phyloP scores from a whole-genome alignment of 371 early-diverging fungal species.

The Mortierella sp. region DNA sequence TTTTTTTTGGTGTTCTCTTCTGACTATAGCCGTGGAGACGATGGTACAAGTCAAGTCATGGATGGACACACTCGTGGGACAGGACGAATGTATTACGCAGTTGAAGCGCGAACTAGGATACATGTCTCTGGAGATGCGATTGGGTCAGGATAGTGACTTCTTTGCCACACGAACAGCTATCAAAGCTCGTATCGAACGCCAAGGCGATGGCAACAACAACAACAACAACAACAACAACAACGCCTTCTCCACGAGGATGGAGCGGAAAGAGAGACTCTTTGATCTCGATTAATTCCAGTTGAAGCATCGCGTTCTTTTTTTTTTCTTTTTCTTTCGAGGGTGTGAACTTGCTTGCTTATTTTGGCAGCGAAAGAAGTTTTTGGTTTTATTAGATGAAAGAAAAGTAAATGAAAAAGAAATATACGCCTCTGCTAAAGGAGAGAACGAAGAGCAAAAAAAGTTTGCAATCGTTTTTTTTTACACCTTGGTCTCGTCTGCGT shows the following conservation, averaged over 20 bases:
- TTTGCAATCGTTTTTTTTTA: background rate
- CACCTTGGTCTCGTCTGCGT: conserved; percentile 11
- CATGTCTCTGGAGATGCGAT: conserved; percentile 4
- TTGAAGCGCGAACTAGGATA: background rate
- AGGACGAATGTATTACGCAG: background rate
- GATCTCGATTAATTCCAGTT: background rate
- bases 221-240: too few relatives aligned
- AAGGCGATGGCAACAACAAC: background rate
- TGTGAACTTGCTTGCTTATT: background rate
- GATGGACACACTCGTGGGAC: background rate
- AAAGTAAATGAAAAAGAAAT: background rate
- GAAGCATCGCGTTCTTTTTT: too few relatives aligned
- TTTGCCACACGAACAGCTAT: background rate
- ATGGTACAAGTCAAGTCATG: background rate
- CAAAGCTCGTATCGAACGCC: background rate
- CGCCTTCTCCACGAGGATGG: too few relatives aligned
- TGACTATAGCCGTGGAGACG: conserved; percentile 1
- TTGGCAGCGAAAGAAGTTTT: background rate
- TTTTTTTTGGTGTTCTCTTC: background rate
- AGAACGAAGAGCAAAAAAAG: too few relatives aligned
- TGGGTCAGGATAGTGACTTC: background rate
- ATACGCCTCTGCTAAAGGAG: background rate
- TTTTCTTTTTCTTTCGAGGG: too few relatives aligned
- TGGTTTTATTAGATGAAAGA: conserved; percentile 8
- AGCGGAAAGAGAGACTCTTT: background rate